Base-by-base conservation (phyloP, 305 asterid genomes). In the Fraxinus dipetala region DNA sequence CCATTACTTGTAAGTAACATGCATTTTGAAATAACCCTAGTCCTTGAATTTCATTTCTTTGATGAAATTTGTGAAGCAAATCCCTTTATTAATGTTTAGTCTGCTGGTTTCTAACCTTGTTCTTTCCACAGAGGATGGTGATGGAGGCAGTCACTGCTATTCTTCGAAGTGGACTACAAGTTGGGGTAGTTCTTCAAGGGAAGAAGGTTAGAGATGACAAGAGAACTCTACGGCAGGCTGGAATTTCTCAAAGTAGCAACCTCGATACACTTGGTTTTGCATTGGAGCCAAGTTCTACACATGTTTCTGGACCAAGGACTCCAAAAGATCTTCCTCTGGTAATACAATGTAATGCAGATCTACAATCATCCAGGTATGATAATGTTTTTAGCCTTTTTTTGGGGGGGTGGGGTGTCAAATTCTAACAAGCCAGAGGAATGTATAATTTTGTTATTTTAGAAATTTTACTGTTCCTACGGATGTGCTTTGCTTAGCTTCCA, bases 171-270 rank as follows among this genome's bases (percentile, higher is more conserved):
- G 96, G 95, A 82, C 86, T 96, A 83, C 89, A 91, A 75, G 92
- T 96, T 28, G 99, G 99, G 40, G 91, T 96, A 75, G 92, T 93
- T 82, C 91, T 93, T 82, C 95, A 93, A 80, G 99, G 98, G 79
- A 96, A 92, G 90, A 94, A 90, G 87, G 98, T 94, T 67, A 86
- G 93, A 86, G 97, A 96, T 82, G 98, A 96, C 87, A 90, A 85
- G 75, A 90, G 92, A 85, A 94, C 98, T 48, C 84, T 96, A 83
- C 91, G 86, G 83, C 97, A 94, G 87, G 97, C 98, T 79, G 97
- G 98, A 75, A 91, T 96, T 82, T 92, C 93, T 81, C 89, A 90
- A 78, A 85, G 87, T 77, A 87, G 88, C 85, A 89, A 93, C 88
- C 95, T 94, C 36, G 95, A 90, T 69, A 84, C 87, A 73, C 85